Evolutionary conservation across 495 filamentous ascomycete species (phyloP), one percentile per base, ranked within the genome.

Genomic region (Talaromyces adpressus): DNA sequence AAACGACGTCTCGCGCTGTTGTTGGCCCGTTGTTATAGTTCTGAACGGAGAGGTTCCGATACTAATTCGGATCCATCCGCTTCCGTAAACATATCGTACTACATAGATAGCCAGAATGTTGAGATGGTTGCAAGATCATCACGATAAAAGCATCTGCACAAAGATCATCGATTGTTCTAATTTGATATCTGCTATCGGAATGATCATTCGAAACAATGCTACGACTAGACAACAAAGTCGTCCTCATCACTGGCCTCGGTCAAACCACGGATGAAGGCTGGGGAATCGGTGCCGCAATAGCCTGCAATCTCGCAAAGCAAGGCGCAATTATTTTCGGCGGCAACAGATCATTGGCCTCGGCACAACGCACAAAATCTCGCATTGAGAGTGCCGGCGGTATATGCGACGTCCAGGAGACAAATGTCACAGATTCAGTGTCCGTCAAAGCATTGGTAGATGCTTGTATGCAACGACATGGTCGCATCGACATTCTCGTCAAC

Each of bases 401-500:
- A 45, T 66, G 72, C 68, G 9, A 69, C 64, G 74, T 80, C 22
- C 66, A 75, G 30, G 49, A 72, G 29, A 77, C 75, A 2, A 75
- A 84, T 67, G 81, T 78, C 27, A 83, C 81, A n/a, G 72, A 71
- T 27, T 72, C 73, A 1, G 52, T 61, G 0, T 76, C 79, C 11
- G 73, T 81, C 16, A 67, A 79, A 61, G 68, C 66, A 8, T 69
- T 85, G 0, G 75, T 84, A 0, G 75, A 81, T 22, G 67, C 68
- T 1, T 83, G 80, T 64, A 71, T 83, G 64, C 66, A 58, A 6
- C 78, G 74, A 39, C 70, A 84, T 61, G 80, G 79, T 30, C 72
- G 82, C 1, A 82, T 86, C 18, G 82, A 86, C 63, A 82, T 86
- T 41, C 73, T 86, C 4, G 70, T 85, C 12, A 84, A 83, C 65